phyloP scores from a whole-genome alignment of 2,329 filamentous ascomycete species.

The Stagonosporopsis tanaceti region DNA sequence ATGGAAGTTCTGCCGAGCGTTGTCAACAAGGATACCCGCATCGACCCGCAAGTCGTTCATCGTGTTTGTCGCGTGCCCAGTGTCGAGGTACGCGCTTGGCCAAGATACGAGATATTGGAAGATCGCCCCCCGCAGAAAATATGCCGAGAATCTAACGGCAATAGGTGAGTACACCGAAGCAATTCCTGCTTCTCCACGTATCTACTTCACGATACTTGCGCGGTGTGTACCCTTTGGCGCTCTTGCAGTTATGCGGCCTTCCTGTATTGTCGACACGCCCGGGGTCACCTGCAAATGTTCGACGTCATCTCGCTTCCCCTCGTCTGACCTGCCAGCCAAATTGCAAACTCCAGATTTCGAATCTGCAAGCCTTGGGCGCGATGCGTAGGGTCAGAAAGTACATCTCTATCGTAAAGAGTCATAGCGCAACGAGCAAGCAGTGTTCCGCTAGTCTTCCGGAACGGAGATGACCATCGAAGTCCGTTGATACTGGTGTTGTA shows the following conservation, averaged over 20 bases:
- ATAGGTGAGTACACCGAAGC: conserved; percentile 18
- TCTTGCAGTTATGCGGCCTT: conserved; percentile 12
- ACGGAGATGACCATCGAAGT: conserved; percentile 1
- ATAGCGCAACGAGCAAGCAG: not conserved
- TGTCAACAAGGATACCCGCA: not conserved
- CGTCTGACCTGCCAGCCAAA: not conserved
- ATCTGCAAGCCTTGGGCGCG: not conserved
- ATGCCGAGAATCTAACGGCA: conserved; percentile 16
- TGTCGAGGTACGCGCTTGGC: conserved; percentile 8
- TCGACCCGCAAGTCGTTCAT: conserved; percentile 5
- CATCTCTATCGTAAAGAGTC: not conserved
- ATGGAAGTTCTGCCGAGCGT: not conserved
- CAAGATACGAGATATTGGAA: conserved; percentile 20
- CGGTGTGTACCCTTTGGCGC: conserved; percentile 11
- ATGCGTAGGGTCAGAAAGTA: not conserved
- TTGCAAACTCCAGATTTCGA: not conserved
- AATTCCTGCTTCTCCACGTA: conserved; percentile 16
- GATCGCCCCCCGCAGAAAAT: conserved; percentile 27
- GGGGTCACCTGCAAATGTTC: conserved; percentile 14
- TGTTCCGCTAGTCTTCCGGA: not conserved
- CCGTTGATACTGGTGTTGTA: conserved; percentile 2
- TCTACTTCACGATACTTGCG: conserved; percentile 2
- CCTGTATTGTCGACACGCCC: conserved; percentile 14
- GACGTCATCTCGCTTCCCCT: conserved; percentile 22
- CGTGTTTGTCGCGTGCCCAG: conserved; percentile 12